Evolutionary conservation across 2,329 filamentous ascomycete genomes (phyloP).

Genomic region (Aspergillus fructus): DNA sequence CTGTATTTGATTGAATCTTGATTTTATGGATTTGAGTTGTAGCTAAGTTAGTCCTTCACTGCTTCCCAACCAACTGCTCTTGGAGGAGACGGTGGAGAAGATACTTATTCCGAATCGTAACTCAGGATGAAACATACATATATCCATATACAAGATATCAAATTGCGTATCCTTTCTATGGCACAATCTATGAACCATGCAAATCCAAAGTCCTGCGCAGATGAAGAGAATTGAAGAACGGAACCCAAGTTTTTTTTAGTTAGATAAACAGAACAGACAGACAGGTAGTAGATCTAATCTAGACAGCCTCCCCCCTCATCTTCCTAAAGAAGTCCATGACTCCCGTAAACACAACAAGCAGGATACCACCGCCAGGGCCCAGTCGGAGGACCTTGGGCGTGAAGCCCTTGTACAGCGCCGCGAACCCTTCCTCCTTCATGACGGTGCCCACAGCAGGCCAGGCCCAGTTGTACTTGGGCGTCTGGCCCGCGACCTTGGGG

Average conservation of each 20-base stretch:
- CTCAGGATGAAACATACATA: not conserved
- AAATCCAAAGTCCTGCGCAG: not conserved
- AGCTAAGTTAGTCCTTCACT: not conserved
- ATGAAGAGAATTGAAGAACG: not conserved
- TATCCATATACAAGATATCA: not conserved
- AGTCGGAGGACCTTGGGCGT: conserved; percentile 85
- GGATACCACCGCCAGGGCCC: conserved; percentile 66
- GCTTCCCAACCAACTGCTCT: too few relatives aligned
- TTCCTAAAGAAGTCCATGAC: conserved; percentile 80
- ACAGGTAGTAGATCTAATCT: not conserved
- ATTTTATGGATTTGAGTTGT: too few relatives aligned
- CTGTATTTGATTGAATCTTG: too few relatives aligned
- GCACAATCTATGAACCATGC: conserved; percentile 11
- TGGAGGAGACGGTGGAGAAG: not conserved
- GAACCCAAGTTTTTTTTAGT: not conserved
- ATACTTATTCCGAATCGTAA: not conserved
- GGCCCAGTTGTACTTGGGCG: conserved; percentile 98
- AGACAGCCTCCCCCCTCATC: conserved; percentile 47
- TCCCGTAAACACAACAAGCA: conserved; percentile 50
- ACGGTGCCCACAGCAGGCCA: conserved; percentile 84
- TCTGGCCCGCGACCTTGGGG: conserved; percentile 73
- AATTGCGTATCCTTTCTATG: conserved; percentile 5
- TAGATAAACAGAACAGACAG: not conserved
- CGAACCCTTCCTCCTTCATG: conserved; percentile 88
- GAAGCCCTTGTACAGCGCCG: conserved; percentile 96